phyloP scores from a whole-genome alignment of 768 basidiomycete species.

The Rubroboletus pulcherrimus region DNA sequence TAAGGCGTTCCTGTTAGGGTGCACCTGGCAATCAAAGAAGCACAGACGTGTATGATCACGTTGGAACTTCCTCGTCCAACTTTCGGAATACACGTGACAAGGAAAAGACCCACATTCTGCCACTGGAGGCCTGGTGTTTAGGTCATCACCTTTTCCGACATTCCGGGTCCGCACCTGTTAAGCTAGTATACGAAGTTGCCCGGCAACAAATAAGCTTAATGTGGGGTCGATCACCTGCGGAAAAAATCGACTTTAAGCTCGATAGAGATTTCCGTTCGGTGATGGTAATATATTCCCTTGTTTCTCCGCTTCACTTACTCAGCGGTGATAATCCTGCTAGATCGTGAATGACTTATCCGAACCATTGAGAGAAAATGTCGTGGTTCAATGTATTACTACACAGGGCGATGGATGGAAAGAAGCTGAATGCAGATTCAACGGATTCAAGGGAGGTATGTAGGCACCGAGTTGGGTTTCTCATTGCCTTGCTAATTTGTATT shows the following conservation, averaged over 20 bases:
- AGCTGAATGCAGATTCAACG: slow-evolving; percentile 9
- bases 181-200: slow-evolving; percentile 12
- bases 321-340: slow-evolving; percentile 8
- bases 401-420: slow-evolving; percentile 3
- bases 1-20: slow-evolving; percentile 7
- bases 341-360: slow-evolving; percentile 17
- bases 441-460: slow-evolving; percentile 27
- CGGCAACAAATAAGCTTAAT: slow-evolving; percentile 9
- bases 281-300: slow-evolving; percentile 11
- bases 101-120: slow-evolving; percentile 9
- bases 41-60: slow-evolving; percentile 7
- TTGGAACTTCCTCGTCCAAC: slow-evolving; percentile 29
- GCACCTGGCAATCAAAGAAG: background rate
- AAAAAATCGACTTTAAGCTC: slow-evolving; percentile 15
- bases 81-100: slow-evolving; percentile 16
- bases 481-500: background rate
- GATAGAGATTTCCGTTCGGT: slow-evolving; percentile 9
- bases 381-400: slow-evolving; percentile 20
- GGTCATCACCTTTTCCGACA: slow-evolving; percentile 19
- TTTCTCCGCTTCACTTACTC: background rate
- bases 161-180: slow-evolving; percentile 8
- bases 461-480: background rate
- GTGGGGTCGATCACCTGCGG: slow-evolving; percentile 7
- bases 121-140: slow-evolving; percentile 28
- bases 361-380: slow-evolving; percentile 13